phyloP scores from a whole-genome alignment of 2,329 filamentous ascomycete species.

The Cercospora beticola region DNA sequence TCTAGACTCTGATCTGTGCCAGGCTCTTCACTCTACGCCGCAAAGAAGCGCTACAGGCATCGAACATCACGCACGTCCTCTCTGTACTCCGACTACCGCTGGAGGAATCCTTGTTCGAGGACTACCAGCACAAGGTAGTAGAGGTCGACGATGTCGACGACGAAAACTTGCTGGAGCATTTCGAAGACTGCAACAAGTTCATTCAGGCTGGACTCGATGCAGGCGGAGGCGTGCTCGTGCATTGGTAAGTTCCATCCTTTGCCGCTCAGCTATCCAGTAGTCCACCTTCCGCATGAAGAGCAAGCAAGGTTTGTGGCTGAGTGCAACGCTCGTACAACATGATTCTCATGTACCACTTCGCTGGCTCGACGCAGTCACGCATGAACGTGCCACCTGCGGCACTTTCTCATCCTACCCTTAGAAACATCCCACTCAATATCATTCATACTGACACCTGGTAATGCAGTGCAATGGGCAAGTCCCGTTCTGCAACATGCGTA shows the following conservation, averaged over 20 bases:
- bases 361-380: not conserved
- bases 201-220: constrained; percentile 72
- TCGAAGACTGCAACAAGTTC: constrained; percentile 75
- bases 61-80: constrained; percentile 85
- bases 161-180: constrained; percentile 78
- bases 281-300: constrained; percentile 48
- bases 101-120: constrained; percentile 57
- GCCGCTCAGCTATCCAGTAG: not conserved
- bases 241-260: constrained; percentile 59
- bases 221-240: constrained; percentile 63
- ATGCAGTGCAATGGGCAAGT: constrained; percentile 84
- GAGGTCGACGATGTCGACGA: constrained; percentile 90
- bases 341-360: not conserved
- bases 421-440: not conserved
- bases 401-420: not conserved
- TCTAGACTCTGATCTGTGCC: constrained; percentile 32
- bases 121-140: constrained; percentile 67
- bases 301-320: constrained; percentile 37
- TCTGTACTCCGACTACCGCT: constrained; percentile 70
- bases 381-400: not conserved
- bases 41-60: constrained; percentile 65
- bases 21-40: constrained; percentile 79
- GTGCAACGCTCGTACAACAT: constrained; percentile 2
- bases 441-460: constrained; percentile 10
- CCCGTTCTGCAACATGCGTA: constrained; percentile 79